Percentiles rank a stretch among this genome's conserved stretches.
Conservation (phyloP, 257 asterid species). For the Scutellaria minor region DNA sequence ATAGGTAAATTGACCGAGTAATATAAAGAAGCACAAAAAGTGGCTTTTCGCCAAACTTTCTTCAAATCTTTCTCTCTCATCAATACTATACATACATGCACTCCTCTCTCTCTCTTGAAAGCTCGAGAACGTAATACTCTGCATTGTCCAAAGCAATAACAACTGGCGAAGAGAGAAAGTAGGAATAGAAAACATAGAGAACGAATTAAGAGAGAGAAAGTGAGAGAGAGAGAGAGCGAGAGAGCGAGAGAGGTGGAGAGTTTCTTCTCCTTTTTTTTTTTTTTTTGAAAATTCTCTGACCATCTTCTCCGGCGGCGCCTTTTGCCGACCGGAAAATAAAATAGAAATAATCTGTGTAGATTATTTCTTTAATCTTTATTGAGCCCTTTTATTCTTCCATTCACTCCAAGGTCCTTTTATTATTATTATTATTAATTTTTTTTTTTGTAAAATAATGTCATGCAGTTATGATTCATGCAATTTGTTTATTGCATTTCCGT, state of each 20-base stretch:
- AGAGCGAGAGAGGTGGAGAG: neutral
- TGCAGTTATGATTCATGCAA: constrained; percentile 9
- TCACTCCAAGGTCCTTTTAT: constrained; percentile 30
- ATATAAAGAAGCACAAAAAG: too few species aligned
- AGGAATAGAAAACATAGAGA: constrained; percentile 20
- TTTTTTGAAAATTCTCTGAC: neutral
- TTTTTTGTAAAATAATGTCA: too few species aligned
- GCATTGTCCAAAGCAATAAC: neutral
- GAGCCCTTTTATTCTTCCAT: neutral
- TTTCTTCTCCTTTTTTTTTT: neutral
- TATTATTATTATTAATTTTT: neutral
- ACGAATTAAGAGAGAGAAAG: neutral
- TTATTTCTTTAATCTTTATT: neutral
- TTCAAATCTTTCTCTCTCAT: neutral
- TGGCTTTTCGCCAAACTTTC: neutral
- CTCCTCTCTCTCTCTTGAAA: constrained; percentile 14
- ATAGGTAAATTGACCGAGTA: too few species aligned
- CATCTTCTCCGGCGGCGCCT: constrained; percentile 39
- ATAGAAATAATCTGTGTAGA: too few species aligned
- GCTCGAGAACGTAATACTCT: neutral
- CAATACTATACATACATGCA: neutral
- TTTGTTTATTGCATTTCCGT: neutral
- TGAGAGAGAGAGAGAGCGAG: neutral
- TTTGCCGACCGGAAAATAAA: constrained; percentile 40
- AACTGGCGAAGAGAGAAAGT: constrained; percentile 32